A percentile compares a stretch with the other conserved stretches of the same genome.
Conservation (phyloP, 495 filamentous ascomycete species). For the Amphirosellinia nigrospora region DNA sequence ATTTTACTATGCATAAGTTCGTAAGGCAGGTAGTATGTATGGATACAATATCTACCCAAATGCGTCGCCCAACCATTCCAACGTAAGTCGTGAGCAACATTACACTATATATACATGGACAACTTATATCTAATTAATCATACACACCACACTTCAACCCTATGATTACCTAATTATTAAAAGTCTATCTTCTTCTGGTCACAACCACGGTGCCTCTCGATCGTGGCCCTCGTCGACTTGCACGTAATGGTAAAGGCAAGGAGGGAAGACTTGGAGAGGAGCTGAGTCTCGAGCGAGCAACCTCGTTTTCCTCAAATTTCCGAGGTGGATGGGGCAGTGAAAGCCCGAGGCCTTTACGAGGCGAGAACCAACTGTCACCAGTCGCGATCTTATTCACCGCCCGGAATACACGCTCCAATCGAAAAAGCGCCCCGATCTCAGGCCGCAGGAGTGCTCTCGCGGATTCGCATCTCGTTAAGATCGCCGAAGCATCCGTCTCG, state of each 20-base stretch:
- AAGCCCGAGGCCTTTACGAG: background rate
- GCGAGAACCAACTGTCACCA: conserved; percentile 10
- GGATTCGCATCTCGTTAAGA: conserved; percentile 29
- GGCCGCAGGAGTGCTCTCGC: conserved; percentile 37
- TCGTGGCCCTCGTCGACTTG: conserved; percentile 5
- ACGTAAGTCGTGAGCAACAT: background rate
- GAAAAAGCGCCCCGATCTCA: conserved; percentile 41
- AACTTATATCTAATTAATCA: background rate
- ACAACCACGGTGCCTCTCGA: conserved; percentile 19
- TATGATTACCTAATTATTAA: background rate
- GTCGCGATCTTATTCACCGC: conserved; percentile 23
- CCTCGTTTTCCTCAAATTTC: background rate
- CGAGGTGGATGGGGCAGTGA: background rate
- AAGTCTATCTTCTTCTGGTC: background rate
- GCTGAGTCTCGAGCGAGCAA: background rate
- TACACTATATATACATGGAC: background rate
- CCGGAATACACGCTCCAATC: conserved; percentile 26
- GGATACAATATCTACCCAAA: too few species aligned
- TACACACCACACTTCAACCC: background rate
- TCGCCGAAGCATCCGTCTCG: conserved; percentile 33
- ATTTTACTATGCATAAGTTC: too few species aligned
- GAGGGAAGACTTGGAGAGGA: background rate
- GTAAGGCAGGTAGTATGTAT: too few species aligned
- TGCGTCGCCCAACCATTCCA: background rate
- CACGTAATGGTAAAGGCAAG: background rate